Conservation (phyloP, 805 yeast species). For the Pichia insulana region DNA sequence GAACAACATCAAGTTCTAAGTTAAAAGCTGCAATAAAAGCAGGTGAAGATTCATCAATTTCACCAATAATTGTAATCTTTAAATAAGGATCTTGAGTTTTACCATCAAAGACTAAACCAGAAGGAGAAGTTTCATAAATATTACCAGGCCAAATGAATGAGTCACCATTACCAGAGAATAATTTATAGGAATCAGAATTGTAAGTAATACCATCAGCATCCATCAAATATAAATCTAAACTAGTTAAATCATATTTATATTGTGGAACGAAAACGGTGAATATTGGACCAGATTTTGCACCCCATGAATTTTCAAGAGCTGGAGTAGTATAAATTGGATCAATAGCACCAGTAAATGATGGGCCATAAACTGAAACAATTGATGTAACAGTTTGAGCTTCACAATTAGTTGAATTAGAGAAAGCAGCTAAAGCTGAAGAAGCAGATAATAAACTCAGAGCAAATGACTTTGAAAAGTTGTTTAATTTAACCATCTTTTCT, state of each 20-base stretch:
- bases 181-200: neutral
- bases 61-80: constrained; percentile 7
- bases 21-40: constrained; percentile 4
- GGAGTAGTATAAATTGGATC: constrained; percentile 13
- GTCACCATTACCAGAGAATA: constrained; percentile 11
- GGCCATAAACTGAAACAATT: constrained; percentile 10
- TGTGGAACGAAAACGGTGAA: constrained; percentile 16
- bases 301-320: constrained; percentile 9
- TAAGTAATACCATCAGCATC: constrained; percentile 2
- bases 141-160: constrained; percentile 9
- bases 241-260: constrained; percentile 1
- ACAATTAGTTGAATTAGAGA: constrained; percentile 2
- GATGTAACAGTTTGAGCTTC: constrained; percentile 3
- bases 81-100: constrained; percentile 12
- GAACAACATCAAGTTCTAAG: constrained; percentile 9
- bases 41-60: neutral
- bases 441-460: constrained; percentile 3
- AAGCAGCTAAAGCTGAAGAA: constrained; percentile 1
- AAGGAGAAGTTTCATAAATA: constrained; percentile 2
- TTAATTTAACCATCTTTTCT: constrained; percentile 9
- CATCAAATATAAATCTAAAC: constrained; percentile 5
- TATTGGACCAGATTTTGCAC: constrained; percentile 10
- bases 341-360: constrained; percentile 12
- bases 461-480: neutral
- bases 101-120: constrained; percentile 10